Base-by-base conservation (phyloP, 2,329 filamentous ascomycete genomes). In the Colletotrichum paranaense region DNA sequence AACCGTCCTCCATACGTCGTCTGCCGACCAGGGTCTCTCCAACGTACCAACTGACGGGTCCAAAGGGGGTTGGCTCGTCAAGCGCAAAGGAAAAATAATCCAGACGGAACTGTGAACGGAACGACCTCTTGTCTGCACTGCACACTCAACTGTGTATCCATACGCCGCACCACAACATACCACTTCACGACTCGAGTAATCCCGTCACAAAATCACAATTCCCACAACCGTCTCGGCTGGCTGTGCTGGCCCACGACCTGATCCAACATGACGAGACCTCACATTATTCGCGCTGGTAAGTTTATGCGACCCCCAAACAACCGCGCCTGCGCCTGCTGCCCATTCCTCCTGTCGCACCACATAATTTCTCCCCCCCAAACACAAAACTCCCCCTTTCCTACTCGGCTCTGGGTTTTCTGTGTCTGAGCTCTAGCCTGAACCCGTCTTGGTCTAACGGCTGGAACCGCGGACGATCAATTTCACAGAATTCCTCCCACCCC, bases 281-380 rank as follows among this genome's bases (percentile, higher is more conserved):
- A 86, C 77, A 89, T 91, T 77, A 85, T 91, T 82, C 88, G 89
- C 80, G 89, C 89, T 80, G 89, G 89, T 91, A 88, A 78, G 88
- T 75, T 74, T 67, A 71, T 72, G 62, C 72, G 55, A 65, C 55
- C 70, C 70, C 70, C 59, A 73, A 73, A 73, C 70, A 73, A 67
- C 70, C 55, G 70, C 70, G 70, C 70, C 60, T 55, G 70, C 70
- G 70, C 70, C 60, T 49, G 35, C 46, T 67, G 58, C 55, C 55
- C 70, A 72, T 73, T 68, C 59, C 72, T 72, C 49, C 59, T 73
- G 68, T 64, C 68, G 72, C 63, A 68, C 58, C 64, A 65, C 57
- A 55, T 60, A 55, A 68, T 71, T 24, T 56, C 49, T 64, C 70
- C 30, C 65, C 65, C 73, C 49, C 49, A 71, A 74, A 62, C 65